Evolutionary conservation across 306 rosid species (phyloP).

Genomic region (Rosa chinensis): DNA sequence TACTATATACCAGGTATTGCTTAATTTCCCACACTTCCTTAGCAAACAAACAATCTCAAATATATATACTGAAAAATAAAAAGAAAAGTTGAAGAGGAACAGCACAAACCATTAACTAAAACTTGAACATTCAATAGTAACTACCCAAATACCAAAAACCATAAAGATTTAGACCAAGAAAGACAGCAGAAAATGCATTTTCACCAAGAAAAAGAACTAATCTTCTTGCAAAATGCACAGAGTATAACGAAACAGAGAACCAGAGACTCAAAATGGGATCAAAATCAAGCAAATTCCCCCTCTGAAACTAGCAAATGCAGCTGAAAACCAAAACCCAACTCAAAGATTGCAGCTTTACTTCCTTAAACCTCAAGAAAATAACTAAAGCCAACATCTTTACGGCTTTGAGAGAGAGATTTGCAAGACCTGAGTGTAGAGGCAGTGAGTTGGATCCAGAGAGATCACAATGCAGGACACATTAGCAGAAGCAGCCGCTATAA

Average conservation of each 20-base stretch:
- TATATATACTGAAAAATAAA: background rate
- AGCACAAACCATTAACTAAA: background rate
- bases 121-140: background rate
- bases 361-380: background rate
- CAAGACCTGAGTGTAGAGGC: slow-evolving; percentile 39
- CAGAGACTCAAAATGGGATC: background rate
- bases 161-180: background rate
- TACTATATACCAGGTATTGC: slow-evolving; percentile 1
- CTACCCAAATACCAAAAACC: slow-evolving; percentile 15
- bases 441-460: slow-evolving; percentile 46
- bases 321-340: slow-evolving; percentile 6
- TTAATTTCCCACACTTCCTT: slow-evolving; percentile 27
- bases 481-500: slow-evolving; percentile 30
- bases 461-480: slow-evolving; percentile 38
- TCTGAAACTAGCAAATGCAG: slow-evolving; percentile 16
- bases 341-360: slow-evolving; percentile 3
- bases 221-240: background rate
- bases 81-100: background rate
- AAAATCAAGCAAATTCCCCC: slow-evolving; percentile 12
- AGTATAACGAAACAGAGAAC: background rate
- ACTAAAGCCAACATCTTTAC: background rate
- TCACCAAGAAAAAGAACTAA: background rate
- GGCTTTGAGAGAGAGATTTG: background rate
- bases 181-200: background rate
- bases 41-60: slow-evolving; percentile 25